Evolutionary conservation across 2,329 filamentous ascomycete species (phyloP).

Genomic region (Colletotrichum filicis): DNA sequence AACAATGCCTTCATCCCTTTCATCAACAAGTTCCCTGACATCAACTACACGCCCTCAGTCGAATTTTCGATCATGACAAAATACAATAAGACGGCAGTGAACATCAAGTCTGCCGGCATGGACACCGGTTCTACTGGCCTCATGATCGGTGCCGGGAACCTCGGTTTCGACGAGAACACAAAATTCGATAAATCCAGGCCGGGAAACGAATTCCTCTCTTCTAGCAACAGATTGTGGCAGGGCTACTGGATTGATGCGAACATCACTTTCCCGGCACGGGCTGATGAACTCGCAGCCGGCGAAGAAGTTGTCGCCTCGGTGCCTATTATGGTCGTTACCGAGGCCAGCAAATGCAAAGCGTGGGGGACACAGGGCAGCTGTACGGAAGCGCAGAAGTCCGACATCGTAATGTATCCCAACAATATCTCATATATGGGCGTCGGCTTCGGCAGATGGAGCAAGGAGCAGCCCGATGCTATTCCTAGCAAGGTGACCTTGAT

Average conservation of each 20-base stretch:
- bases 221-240: neutral
- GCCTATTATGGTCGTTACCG: neutral
- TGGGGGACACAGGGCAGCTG: no score
- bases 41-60: neutral
- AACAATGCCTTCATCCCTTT: conserved; percentile 20
- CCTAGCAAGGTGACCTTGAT: neutral
- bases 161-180: conserved; percentile 2
- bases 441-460: conserved; percentile 13
- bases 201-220: conserved; percentile 12
- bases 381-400: neutral
- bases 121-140: conserved; percentile 14
- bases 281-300: neutral
- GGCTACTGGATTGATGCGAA: conserved; percentile 10
- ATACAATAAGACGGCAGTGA: no score
- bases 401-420: neutral
- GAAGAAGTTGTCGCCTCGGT: neutral
- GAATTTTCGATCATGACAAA: neutral
- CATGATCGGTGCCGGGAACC: conserved; percentile 13
- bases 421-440: conserved; percentile 15
- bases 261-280: neutral
- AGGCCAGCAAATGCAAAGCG: no score
- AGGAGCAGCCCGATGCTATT: neutral
- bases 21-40: conserved; percentile 2
- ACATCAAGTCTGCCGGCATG: conserved; percentile 8
- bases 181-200: neutral